Evolutionary conservation across 805 yeast genomes (phyloP).

Genomic region (Tetrapisispora namnaoensis): DNA sequence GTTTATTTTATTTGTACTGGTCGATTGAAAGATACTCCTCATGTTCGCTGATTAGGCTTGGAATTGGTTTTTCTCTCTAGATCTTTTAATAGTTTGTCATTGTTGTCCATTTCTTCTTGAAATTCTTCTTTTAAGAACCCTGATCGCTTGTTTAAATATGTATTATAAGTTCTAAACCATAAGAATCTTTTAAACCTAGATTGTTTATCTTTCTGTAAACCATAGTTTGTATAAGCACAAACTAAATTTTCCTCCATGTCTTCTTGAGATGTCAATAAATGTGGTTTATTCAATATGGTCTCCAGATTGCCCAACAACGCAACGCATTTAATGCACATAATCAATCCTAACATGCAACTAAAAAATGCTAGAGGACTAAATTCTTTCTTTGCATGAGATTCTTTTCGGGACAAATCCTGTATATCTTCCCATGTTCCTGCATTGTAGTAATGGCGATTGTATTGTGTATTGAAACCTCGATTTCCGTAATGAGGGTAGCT

Average conservation of each 20-base stretch:
- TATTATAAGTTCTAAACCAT: conserved; percentile 40
- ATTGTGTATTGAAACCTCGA: conserved; percentile 19
- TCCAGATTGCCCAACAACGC: conserved; percentile 32
- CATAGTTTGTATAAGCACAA: conserved; percentile 41
- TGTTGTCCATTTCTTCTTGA: conserved; percentile 39
- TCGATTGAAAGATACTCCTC: not conserved
- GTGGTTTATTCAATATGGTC: conserved; percentile 22
- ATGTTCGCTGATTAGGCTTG: not conserved
- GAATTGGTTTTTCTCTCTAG: conserved; percentile 7
- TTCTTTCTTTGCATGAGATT: conserved; percentile 21
- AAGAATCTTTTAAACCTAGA: conserved; percentile 48
- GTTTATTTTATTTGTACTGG: no score
- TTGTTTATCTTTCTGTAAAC: conserved; percentile 39
- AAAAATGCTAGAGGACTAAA: conserved; percentile 34
- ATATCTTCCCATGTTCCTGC: conserved; percentile 61
- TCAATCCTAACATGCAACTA: conserved; percentile 31
- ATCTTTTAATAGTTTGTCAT: conserved; percentile 68
- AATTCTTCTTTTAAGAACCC: conserved; percentile 21
- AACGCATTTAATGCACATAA: conserved; percentile 35
- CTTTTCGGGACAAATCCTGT: conserved; percentile 25
- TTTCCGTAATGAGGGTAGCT: not conserved
- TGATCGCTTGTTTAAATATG: conserved; percentile 12
- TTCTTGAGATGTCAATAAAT: conserved; percentile 25
- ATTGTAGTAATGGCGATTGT: conserved; percentile 39
- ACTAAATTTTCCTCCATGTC: conserved; percentile 33